A percentile compares a stretch with the other conserved stretches of the same genome.
Evolutionary conservation across 2,329 filamentous ascomycete species (phyloP).

Genomic region (Trichothecium sympodiale): DNA sequence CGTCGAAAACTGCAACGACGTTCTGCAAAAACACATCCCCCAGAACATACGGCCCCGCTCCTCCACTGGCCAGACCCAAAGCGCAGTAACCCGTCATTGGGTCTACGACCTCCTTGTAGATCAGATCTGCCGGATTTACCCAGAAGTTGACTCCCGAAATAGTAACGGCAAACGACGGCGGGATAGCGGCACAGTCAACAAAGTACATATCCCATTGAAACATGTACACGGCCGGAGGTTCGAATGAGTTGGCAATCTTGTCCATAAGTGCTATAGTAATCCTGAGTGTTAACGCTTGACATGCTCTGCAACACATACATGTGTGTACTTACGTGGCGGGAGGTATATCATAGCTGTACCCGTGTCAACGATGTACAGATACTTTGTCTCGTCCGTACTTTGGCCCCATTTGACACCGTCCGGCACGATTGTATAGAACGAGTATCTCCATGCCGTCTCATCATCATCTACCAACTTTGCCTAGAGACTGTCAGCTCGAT

Average conservation of each 20-base stretch:
- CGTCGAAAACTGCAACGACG: slow-evolving; percentile 36
- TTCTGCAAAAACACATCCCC: slow-evolving; percentile 40
- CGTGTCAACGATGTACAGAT: slow-evolving; percentile 40
- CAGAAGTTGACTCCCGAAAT: slow-evolving; percentile 31
- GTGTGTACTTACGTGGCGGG: slow-evolving; percentile 29
- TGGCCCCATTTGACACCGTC: slow-evolving; percentile 34
- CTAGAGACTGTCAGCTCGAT: slow-evolving; percentile 15
- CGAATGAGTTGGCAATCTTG: slow-evolving; percentile 33
- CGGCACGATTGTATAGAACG: slow-evolving; percentile 42
- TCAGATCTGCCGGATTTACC: slow-evolving; percentile 36
- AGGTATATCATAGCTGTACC: slow-evolving; percentile 40
- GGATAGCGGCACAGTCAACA: slow-evolving; percentile 33
- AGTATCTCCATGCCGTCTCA: slow-evolving; percentile 31
- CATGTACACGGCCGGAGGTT: slow-evolving; percentile 33
- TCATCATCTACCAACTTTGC: slow-evolving; percentile 28
- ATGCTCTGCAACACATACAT: not conserved
- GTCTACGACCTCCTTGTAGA: slow-evolving; percentile 31
- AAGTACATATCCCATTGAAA: slow-evolving; percentile 37
- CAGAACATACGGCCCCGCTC: slow-evolving; percentile 34
- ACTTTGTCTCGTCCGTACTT: slow-evolving; percentile 28
- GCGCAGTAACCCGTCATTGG: slow-evolving; percentile 35
- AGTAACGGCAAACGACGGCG: slow-evolving; percentile 32
- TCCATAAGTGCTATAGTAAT: slow-evolving; percentile 28
- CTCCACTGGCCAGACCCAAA: slow-evolving; percentile 32
- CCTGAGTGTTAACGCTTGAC: not conserved